Percentiles rank a stretch among this genome's conserved stretches.
Conservation (phyloP, 2,329 filamentous ascomycete species). For the Penicillium concentricum region DNA sequence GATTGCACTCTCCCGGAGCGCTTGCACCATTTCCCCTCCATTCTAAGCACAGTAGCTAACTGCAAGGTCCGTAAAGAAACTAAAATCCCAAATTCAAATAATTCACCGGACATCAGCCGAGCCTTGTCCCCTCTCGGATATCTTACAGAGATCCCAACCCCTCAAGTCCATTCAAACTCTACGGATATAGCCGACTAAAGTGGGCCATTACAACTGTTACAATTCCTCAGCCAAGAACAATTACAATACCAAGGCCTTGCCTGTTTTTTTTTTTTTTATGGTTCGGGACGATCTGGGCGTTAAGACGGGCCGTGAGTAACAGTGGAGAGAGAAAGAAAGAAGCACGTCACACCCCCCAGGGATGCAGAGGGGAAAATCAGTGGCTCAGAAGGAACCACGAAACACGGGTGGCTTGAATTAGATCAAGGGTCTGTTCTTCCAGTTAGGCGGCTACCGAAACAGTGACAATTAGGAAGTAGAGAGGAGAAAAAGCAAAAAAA, state of each 20-base stretch:
- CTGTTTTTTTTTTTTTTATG: neutral
- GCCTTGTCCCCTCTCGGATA: neutral
- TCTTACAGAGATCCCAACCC: neutral
- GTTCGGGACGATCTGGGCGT: constrained; percentile 12
- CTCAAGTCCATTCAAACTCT: neutral
- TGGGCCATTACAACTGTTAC: neutral
- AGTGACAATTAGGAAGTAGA: constrained; percentile 3
- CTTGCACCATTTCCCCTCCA: constrained; percentile 5
- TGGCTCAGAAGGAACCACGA: constrained; percentile 26
- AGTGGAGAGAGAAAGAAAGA: constrained; percentile 12
- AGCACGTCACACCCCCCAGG: constrained; percentile 16
- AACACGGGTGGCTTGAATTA: constrained; percentile 26
- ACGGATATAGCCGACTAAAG: neutral
- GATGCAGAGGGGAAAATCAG: constrained; percentile 19
- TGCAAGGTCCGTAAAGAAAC: constrained; percentile 9
- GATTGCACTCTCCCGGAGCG: constrained; percentile 14
- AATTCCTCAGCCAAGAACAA: neutral
- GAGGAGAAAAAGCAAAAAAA: neutral
- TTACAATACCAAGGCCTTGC: neutral
- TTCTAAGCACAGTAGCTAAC: neutral
- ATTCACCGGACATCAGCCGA: constrained; percentile 2
- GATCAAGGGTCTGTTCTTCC: constrained; percentile 29
- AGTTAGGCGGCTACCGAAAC: constrained; percentile 21
- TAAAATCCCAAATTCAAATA: neutral
- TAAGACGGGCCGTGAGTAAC: constrained; percentile 20